phyloP scores from a whole-genome alignment of 106 monocot species.

The Posidonia australis region DNA sequence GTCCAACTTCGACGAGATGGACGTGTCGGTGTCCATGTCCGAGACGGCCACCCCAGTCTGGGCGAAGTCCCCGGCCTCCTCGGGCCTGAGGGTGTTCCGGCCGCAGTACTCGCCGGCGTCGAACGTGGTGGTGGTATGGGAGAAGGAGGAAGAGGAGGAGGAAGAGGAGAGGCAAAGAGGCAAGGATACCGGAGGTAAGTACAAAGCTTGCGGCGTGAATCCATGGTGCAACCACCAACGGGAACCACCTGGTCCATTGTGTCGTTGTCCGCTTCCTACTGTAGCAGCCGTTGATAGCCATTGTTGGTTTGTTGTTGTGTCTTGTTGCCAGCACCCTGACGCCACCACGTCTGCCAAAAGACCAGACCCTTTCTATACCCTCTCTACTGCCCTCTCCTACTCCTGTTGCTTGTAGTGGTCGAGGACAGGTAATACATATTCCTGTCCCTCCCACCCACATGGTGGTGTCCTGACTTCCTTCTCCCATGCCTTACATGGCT shows the following conservation, averaged over 20 bases:
- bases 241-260: background rate
- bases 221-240: too few species aligned
- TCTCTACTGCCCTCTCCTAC: too few species aligned
- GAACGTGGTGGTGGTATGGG: slow-evolving; percentile 13
- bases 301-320: background rate
- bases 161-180: slow-evolving; percentile 8
- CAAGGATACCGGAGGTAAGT: slow-evolving; percentile 42
- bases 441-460: too few species aligned
- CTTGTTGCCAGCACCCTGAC: too few species aligned
- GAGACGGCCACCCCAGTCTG: slow-evolving; percentile 20
- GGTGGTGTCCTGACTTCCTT: too few species aligned
- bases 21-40: background rate
- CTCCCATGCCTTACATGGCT: too few species aligned
- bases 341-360: too few species aligned
- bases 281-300: background rate
- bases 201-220: too few species aligned
- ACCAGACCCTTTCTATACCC: too few species aligned
- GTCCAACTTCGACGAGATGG: slow-evolving; percentile 34
- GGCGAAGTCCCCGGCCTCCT: slow-evolving; percentile 21
- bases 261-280: background rate
- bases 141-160: background rate
- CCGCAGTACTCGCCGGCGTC: slow-evolving; percentile 12
- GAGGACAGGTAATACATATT: too few species aligned
- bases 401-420: too few species aligned
- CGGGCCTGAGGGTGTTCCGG: slow-evolving; percentile 4